phyloP scores from a whole-genome alignment of 352 stramenopile genomes.

The Stephanocyclus meneghinianus region DNA sequence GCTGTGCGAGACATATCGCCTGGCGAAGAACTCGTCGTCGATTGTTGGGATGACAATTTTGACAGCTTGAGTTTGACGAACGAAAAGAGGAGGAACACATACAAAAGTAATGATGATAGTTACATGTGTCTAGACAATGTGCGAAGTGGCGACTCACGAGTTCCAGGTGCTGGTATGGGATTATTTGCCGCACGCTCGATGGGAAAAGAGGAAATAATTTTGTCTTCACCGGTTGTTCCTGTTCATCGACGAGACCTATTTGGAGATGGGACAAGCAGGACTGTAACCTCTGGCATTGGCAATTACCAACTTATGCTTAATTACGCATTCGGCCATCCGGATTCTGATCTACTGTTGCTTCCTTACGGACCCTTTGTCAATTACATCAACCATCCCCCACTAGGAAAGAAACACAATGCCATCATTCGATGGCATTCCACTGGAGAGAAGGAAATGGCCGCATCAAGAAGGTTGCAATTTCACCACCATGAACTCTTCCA shows the following conservation, averaged over 20 bases:
- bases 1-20: constrained; percentile 46
- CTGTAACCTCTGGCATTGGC: constrained; percentile 5
- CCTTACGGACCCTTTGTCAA: constrained; percentile 54
- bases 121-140: constrained; percentile 36
- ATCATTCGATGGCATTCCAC: constrained; percentile 55
- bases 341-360: constrained; percentile 61
- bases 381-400: constrained; percentile 57
- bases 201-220: constrained; percentile 34
- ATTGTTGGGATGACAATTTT: constrained; percentile 36
- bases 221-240: constrained; percentile 52
- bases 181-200: constrained; percentile 44
- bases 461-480: constrained; percentile 43
- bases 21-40: constrained; percentile 27
- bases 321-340: constrained; percentile 62
- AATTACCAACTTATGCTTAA: constrained; percentile 63
- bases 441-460: constrained; percentile 6
- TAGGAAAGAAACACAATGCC: constrained; percentile 47
- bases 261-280: constrained; percentile 18
- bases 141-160: constrained; percentile 9
- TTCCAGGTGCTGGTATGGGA: constrained; percentile 28
- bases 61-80: constrained; percentile 18
- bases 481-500: constrained; percentile 65
- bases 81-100: constrained; percentile 7
- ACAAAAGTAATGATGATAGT: constrained; percentile 19
- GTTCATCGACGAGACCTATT: constrained; percentile 47